phyloP scores from a whole-genome alignment of 495 filamentous ascomycete species.

The Tuber borchii region DNA sequence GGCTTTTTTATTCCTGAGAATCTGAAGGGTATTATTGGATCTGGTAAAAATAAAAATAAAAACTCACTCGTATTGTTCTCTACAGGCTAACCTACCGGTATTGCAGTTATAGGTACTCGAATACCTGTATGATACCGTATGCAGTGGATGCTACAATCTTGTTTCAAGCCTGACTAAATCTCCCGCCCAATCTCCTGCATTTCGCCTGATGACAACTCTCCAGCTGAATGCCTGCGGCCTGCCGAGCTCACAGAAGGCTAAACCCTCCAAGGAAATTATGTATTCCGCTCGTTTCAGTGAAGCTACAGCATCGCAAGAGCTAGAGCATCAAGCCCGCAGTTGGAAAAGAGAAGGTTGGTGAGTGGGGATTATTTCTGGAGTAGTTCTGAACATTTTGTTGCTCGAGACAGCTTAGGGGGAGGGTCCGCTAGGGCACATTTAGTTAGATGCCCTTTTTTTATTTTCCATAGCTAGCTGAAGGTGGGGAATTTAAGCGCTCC shows the following conservation, averaged over 20 bases:
- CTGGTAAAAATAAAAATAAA: neutral
- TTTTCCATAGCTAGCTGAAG: neutral
- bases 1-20: neutral
- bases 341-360: neutral
- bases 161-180: neutral
- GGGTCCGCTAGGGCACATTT: neutral
- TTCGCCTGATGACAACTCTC: neutral
- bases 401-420: neutral
- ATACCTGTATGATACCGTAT: neutral
- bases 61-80: neutral
- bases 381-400: neutral
- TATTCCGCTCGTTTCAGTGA: neutral
- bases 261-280: neutral
- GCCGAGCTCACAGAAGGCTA: neutral
- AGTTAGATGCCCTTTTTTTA: neutral
- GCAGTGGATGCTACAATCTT: neutral
- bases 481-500: neutral
- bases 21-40: neutral
- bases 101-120: neutral
- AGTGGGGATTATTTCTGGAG: neutral
- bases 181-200: neutral
- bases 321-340: neutral
- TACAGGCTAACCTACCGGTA: neutral
- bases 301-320: neutral
- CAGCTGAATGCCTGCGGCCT: neutral